Evolutionary conservation across 257 asterid species (phyloP), one percentile per base, ranked within the genome.

Genomic region (Nemophila menziesii): DNA sequence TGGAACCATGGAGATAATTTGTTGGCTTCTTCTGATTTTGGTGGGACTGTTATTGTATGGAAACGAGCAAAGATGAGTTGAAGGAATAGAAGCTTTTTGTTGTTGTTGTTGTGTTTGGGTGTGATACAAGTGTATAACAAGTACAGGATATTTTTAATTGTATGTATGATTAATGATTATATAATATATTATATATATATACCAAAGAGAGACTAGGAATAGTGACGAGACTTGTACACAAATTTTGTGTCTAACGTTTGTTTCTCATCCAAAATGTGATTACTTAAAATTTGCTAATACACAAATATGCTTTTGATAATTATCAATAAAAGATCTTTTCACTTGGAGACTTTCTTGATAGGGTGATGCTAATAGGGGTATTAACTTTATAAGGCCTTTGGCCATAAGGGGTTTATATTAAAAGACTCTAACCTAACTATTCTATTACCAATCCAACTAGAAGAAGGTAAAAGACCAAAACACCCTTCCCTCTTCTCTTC

Each of bases 31-130:
- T 79, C 99, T 29, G 96, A 90, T 75, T 90, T 85, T 63, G 99
- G 96, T 29, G 99, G 96, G 60, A 79, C 94, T 8, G 92, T 85
- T 21, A 90, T 90, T 46, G 93, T 90, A 57, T 90, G 99, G 99
- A 90, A 85, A 67, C 69, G 99, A 70, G 92, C 92, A 53, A 81
- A 71, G 61, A 64, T 79, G 27, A 65, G 34, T 50, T 73, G 42
- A 74, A 53, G 21, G 43, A 3, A 2, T 16, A 52, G 42, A 52
- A 16, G 17, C 33, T 5, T 10, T 10, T 5, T 29, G 36, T 29
- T 7, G 36, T 2, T 29, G 36, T 9, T 9, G 6, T 9, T 24
- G 36, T 7, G 8, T 29, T 29, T 29, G 36, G 36, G 36, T 13
- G 5, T 5, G 36, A 29, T 5, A 29, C 36, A 5, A 29, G 12